Conservation (phyloP, 495 filamentous ascomycete genomes). For the Penicillium fimorum region DNA sequence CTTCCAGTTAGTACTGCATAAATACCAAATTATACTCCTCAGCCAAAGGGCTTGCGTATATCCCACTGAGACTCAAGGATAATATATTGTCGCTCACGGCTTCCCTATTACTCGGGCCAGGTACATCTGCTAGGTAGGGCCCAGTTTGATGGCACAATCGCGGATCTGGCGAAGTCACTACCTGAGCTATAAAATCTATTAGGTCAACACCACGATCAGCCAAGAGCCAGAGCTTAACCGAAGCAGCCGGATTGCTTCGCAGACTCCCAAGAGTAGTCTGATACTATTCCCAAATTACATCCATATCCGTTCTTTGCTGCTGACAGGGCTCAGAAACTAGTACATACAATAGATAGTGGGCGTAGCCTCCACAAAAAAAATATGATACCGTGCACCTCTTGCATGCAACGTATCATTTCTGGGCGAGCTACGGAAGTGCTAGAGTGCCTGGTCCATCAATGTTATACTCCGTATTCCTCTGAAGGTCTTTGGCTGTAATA, state of each 20-base stretch:
- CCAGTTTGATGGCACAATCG: conserved; percentile 50
- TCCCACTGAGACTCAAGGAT: conserved; percentile 52
- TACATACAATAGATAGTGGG: conserved; percentile 53
- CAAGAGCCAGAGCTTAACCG: conserved; percentile 43
- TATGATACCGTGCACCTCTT: too few relatives aligned
- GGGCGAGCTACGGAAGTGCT: too few relatives aligned
- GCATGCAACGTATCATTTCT: too few relatives aligned
- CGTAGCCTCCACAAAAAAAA: too few relatives aligned
- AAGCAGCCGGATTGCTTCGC: conserved; percentile 42
- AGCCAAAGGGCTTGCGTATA: conserved; percentile 45
- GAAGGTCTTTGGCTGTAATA: too few relatives aligned
- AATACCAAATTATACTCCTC: conserved; percentile 44
- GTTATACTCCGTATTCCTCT: too few relatives aligned
- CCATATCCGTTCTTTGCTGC: conserved; percentile 59
- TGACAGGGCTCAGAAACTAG: conserved; percentile 57
- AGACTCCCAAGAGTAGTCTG: conserved; percentile 50
- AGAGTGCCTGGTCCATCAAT: too few relatives aligned
- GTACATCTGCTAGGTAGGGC: conserved; percentile 44
- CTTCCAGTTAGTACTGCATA: conserved; percentile 52
- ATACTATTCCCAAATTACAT: conserved; percentile 54
- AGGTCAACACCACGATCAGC: conserved; percentile 54
- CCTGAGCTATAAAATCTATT: conserved; percentile 55
- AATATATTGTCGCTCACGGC: conserved; percentile 45
- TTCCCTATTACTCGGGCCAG: conserved; percentile 48
- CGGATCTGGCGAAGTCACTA: conserved; percentile 50